Base-by-base conservation (phyloP, 768 basidiomycete genomes). In the Tricholomella constricta region DNA sequence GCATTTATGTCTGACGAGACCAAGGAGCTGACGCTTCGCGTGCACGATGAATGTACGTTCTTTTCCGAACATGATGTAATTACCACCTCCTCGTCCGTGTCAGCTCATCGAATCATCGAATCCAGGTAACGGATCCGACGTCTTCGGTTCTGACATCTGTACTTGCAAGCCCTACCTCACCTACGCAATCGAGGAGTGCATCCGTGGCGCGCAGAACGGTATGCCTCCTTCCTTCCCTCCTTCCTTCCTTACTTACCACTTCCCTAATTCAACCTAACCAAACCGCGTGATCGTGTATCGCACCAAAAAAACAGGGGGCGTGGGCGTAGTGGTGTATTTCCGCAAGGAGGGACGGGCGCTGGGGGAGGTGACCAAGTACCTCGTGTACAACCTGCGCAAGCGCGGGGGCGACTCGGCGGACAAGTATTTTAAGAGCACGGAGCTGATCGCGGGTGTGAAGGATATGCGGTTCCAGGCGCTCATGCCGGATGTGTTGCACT, bases 401-500 rank as follows among this genome's bases (percentile, higher is more conserved):
- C 88, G 96, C 38, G 91, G 89, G 3, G 94, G 94, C 6, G 96
- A 98, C 71, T 84, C 83, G 1, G 96, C 96, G 1, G 87, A 93
- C 71, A 85, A 86, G 65, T 98, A 98, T 76, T 98, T 98, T 79
- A 88, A 89, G 66, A 85, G 87, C 5, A 98, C 96, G 0, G 95
- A 95, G 70, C 75, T 90, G 58, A 91, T 98, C 54, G 95, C 95
- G 0, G 95, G 95, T 8, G 94, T 97, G 20, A 91, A 93, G 72
- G 92, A 94, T 64, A 92, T 94, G 91, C 83, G 93, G n/a, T 94
- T 94, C 85, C 85, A 81, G 67, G 91, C 88, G 19, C 77, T 93
- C 55, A 97, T 98, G 94, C 96, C 96, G 3, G 96, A 98, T 66
- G 89, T 97, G 6, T 73, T 98, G 40, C 93, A 94, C 67, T 98